Conservation (phyloP, 2,329 filamentous ascomycete genomes). For the Fusarium azukiicola region DNA sequence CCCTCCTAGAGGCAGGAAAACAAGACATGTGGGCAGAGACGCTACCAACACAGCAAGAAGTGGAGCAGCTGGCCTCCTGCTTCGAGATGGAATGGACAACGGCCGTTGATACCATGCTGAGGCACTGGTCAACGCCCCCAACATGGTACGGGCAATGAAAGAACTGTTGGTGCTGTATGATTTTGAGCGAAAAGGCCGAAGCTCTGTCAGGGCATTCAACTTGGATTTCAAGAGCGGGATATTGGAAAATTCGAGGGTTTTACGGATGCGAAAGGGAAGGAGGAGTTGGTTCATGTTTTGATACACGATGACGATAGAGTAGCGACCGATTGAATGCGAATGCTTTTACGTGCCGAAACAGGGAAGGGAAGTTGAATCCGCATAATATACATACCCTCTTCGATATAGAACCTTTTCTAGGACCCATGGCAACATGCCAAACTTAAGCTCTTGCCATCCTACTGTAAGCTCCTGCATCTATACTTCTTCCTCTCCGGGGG, state of each 20-base stretch:
- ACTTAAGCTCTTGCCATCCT: too few relatives aligned
- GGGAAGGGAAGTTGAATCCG: too few relatives aligned
- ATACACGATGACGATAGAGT: neutral
- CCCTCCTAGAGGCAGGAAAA: constrained; percentile 78
- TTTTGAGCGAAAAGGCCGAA: neutral
- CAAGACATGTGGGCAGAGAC: constrained; percentile 86
- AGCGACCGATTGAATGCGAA: neutral
- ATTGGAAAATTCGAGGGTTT: neutral
- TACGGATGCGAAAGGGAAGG: neutral
- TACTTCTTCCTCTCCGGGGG: too few relatives aligned
- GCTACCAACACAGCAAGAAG: constrained; percentile 75
- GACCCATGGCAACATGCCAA: too few relatives aligned
- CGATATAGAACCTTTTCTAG: too few relatives aligned
- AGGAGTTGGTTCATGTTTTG: neutral
- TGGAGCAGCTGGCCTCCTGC: constrained; percentile 78
- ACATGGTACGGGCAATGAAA: constrained; percentile 67
- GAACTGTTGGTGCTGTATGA: neutral
- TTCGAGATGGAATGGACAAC: constrained; percentile 85
- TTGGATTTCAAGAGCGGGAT: constrained; percentile 9
- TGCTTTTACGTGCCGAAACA: neutral
- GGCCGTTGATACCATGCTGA: constrained; percentile 83
- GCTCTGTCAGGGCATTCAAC: neutral
- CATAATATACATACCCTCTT: too few relatives aligned
- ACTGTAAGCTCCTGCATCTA: too few relatives aligned
- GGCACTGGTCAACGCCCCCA: constrained; percentile 83